Conservation (phyloP, 805 yeast species). For the Wickerhamomyces hampshirensis region DNA sequence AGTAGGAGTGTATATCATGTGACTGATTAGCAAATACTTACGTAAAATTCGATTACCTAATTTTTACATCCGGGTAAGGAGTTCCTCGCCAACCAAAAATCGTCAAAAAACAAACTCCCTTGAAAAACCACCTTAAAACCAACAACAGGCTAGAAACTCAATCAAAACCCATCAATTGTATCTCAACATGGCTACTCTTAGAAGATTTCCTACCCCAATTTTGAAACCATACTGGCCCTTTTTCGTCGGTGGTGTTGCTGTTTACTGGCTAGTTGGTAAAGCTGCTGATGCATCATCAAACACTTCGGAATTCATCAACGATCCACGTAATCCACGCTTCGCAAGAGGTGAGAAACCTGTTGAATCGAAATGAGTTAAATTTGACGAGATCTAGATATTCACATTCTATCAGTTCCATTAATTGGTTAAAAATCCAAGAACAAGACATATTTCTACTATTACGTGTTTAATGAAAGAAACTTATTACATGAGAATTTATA, state of each 20-base stretch:
- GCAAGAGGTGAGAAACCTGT: constrained; percentile 48
- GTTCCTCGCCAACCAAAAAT: not conserved
- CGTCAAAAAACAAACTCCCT: not conserved
- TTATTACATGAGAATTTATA: no score
- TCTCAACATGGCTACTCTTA: constrained; percentile 28
- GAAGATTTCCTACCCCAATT: constrained; percentile 41
- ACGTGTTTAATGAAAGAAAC: no score
- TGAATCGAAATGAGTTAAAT: constrained; percentile 25
- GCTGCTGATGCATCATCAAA: constrained; percentile 63
- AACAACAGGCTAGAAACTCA: no score
- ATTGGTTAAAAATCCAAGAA: no score
- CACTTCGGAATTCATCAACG: constrained; percentile 81
- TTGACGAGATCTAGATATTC: not conserved
- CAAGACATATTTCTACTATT: no score
- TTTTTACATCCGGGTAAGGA: not conserved
- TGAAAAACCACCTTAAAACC: not conserved
- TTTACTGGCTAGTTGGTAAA: constrained; percentile 68
- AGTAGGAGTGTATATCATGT: no score
- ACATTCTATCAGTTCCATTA: not conserved
- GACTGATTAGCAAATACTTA: no score
- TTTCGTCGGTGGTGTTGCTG: constrained; percentile 73
- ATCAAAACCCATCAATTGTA: no score
- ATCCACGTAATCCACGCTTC: constrained; percentile 95
- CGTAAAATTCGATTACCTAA: no score
- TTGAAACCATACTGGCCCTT: constrained; percentile 83